These are phyloP conservation scores for Hemerocallis citrina DNA, from an alignment of 106 monocot genomes.

Conservation along the genomic window DNA sequence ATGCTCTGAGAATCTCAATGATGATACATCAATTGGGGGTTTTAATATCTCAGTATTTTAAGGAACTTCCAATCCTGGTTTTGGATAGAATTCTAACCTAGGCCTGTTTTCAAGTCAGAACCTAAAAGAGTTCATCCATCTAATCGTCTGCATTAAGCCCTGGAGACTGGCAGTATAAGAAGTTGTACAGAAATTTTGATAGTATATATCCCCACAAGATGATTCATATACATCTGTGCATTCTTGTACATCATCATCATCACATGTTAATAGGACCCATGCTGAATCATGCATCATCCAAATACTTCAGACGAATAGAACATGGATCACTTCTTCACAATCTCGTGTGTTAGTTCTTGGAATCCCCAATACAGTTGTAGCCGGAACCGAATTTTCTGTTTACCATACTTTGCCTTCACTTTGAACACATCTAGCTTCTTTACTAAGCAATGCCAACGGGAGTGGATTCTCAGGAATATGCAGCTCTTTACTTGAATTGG, in stretches of 20 bases:
- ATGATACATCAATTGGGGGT: no score
- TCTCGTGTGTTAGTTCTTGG: slow-evolving; percentile 52
- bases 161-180: not conserved
- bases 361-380: slow-evolving; percentile 48
- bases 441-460: not conserved
- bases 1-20: no score
- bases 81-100: no score
- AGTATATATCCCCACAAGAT: slow-evolving; percentile 18
- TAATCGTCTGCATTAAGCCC: not conserved
- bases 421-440: slow-evolving; percentile 13
- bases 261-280: slow-evolving; percentile 77
- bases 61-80: no score
- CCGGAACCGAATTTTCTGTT: slow-evolving; percentile 56
- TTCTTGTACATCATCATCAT: slow-evolving; percentile 66
- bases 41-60: no score
- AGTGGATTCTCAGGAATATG: not conserved
- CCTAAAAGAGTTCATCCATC: no score
- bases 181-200: slow-evolving; percentile 43
- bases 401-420: slow-evolving; percentile 55
- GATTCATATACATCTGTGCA: slow-evolving; percentile 55
- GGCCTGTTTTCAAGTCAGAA: no score
- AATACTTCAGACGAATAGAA: slow-evolving; percentile 52
- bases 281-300: slow-evolving; percentile 84
- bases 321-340: slow-evolving; percentile 12
- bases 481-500: slow-evolving; percentile 26